Percentiles rank a stretch among this genome's conserved stretches.
phyloP scores from a whole-genome alignment of 768 basidiomycete species.

The Crassisporium funariophilum region DNA sequence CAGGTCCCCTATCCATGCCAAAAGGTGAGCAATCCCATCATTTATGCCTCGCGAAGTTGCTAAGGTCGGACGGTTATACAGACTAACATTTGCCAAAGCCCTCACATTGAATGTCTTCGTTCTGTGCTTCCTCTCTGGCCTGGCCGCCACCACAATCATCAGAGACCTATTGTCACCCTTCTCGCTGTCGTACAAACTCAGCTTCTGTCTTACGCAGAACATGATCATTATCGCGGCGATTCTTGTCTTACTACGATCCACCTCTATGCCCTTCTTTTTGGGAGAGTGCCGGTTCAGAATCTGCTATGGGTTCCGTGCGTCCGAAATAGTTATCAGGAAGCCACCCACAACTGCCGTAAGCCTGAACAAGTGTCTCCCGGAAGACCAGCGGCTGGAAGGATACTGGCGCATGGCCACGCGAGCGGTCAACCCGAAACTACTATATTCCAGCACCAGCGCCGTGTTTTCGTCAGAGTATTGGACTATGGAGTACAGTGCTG shows the following conservation, averaged over 20 bases:
- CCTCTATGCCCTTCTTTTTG: slow-evolving; percentile 33
- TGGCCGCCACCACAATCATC: slow-evolving; percentile 18
- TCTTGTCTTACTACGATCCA: slow-evolving; percentile 27
- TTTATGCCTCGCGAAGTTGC: background rate
- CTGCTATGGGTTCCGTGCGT: slow-evolving; percentile 29
- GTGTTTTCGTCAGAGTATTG: slow-evolving; percentile 33
- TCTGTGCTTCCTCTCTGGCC: slow-evolving; percentile 18
- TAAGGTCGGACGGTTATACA: too few species aligned
- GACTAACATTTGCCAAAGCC: slow-evolving; percentile 27
- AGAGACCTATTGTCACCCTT: slow-evolving; percentile 19
- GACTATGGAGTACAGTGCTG: slow-evolving; percentile 29
- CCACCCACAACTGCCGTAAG: slow-evolving; percentile 18
- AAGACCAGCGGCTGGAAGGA: slow-evolving; percentile 22
- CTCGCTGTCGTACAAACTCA: slow-evolving; percentile 19
- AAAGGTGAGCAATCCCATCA: slow-evolving; percentile 16
- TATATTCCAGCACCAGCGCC: slow-evolving; percentile 31
- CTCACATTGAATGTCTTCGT: slow-evolving; percentile 28
- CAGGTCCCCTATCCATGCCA: slow-evolving; percentile 22
- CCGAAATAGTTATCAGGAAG: slow-evolving; percentile 32
- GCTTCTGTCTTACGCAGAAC: slow-evolving; percentile 29
- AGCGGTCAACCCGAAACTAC: slow-evolving; percentile 28
- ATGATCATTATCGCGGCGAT: slow-evolving; percentile 28
- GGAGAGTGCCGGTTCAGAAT: slow-evolving; percentile 35
- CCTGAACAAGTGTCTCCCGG: slow-evolving; percentile 6
- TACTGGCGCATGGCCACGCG: slow-evolving; percentile 27